phyloP scores from a whole-genome alignment of 306 rosid species.

The Citrullus amarus region DNA sequence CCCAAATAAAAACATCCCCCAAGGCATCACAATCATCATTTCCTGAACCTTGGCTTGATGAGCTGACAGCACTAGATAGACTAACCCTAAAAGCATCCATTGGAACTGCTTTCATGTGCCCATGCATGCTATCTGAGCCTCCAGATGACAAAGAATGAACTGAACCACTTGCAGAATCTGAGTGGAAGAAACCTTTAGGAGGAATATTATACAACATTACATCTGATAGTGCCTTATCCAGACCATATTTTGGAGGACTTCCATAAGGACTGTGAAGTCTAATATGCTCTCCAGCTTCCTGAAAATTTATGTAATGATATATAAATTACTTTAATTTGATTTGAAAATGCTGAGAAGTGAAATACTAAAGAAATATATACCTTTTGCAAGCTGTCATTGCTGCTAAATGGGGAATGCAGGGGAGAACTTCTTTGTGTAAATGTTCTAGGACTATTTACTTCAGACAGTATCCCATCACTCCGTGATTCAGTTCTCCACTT shows the following conservation, averaged over 20 bases:
- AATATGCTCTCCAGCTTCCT: constrained; percentile 87
- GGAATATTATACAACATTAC: constrained; percentile 70
- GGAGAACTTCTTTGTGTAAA: constrained; percentile 96
- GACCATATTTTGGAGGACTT: constrained; percentile 91
- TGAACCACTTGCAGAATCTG: constrained; percentile 90
- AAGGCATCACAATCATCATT: constrained; percentile 98
- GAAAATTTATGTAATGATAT: constrained; percentile 21
- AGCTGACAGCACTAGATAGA: constrained; percentile 95
- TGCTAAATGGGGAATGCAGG: constrained; percentile 80
- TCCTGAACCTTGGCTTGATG: constrained; percentile 99
- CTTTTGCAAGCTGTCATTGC: constrained; percentile 92
- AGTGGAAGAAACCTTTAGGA: constrained; percentile 81
- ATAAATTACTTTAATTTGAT: constrained; percentile 11
- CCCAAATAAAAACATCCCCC: constrained; percentile 99
- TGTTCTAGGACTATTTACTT: constrained; percentile 94
- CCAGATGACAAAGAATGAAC: constrained; percentile 93
- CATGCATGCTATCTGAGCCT: constrained; percentile 90
- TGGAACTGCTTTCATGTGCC: constrained; percentile 75
- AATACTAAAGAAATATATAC: constrained; percentile 27
- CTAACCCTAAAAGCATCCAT: constrained; percentile 98
- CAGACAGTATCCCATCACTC: constrained; percentile 94
- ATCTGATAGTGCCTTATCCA: constrained; percentile 82
- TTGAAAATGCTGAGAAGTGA: constrained; percentile 9
- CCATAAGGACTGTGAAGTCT: constrained; percentile 89
- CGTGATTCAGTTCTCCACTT: constrained; percentile 98